Evolutionary conservation across 23 red algal species (phyloP).

Genomic region (Gracilariopsis chorda): DNA sequence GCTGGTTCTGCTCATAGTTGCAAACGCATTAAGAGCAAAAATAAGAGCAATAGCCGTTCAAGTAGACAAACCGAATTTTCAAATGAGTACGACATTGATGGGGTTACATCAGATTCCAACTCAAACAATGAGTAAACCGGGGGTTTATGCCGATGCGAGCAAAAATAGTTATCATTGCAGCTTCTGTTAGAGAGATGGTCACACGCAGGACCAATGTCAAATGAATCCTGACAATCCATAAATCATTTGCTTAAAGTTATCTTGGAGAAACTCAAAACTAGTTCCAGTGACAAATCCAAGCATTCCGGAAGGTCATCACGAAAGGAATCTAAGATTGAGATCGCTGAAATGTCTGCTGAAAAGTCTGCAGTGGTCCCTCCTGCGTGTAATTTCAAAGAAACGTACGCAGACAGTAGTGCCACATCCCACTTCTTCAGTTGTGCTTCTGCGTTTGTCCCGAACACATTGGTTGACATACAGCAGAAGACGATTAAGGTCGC

Average conservation of each 20-base stretch:
- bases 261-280: neutral
- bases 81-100: neutral
- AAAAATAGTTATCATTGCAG: neutral
- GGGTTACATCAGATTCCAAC: neutral
- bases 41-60: neutral
- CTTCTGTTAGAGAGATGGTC: neutral
- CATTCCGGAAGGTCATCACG: neutral
- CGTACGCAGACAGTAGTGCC: neutral
- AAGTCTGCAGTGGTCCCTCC: neutral
- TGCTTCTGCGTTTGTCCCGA: neutral
- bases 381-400: neutral
- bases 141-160: neutral
- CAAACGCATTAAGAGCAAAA: neutral
- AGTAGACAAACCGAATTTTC: neutral
- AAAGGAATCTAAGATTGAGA: neutral
- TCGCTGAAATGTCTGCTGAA: neutral
- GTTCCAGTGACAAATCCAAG: neutral
- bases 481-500: neutral
- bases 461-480: neutral
- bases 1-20: neutral
- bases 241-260: neutral
- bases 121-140: neutral
- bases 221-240: slow-evolving; percentile 6
- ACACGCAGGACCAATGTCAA: neutral
- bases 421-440: neutral